Conservation (phyloP, 208 protist genomes). For the Trypanosoma cruzi region DNA sequence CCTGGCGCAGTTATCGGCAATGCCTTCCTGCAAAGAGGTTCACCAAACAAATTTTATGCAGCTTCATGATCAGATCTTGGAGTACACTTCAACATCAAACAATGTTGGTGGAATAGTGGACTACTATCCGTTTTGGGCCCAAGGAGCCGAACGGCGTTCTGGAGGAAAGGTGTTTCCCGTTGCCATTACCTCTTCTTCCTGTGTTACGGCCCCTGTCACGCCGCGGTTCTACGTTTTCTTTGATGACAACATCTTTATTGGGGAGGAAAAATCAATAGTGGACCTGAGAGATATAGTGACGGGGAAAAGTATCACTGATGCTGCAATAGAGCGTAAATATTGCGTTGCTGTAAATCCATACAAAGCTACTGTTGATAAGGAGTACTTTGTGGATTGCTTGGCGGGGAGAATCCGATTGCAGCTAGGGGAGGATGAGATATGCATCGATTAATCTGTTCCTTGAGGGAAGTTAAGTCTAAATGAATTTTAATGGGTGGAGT, state of each 20-base stretch:
- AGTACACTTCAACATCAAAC: slow-evolving; percentile 52
- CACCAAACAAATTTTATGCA: slow-evolving; percentile 47
- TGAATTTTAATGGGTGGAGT: slow-evolving; percentile 3
- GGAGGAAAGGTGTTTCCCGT: slow-evolving; percentile 89
- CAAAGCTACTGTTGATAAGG: slow-evolving; percentile 71
- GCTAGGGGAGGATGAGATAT: slow-evolving; percentile 6
- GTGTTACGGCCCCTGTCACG: background rate
- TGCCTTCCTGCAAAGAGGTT: slow-evolving; percentile 54
- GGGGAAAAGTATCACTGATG: slow-evolving; percentile 47
- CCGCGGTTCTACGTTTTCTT: slow-evolving; percentile 81
- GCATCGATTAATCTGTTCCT: background rate
- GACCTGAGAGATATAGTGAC: slow-evolving; percentile 68
- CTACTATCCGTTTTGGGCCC: slow-evolving; percentile 90
- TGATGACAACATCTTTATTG: slow-evolving; percentile 91
- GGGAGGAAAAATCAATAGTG: slow-evolving; percentile 85
- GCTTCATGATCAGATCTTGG: slow-evolving; percentile 53
- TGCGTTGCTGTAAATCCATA: slow-evolving; percentile 84
- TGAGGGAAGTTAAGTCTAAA: slow-evolving; percentile 1
- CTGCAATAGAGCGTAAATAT: slow-evolving; percentile 51
- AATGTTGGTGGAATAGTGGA: slow-evolving; percentile 84
- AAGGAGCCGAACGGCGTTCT: slow-evolving; percentile 65
- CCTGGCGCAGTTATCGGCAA: slow-evolving; percentile 27
- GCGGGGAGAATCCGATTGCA: slow-evolving; percentile 49
- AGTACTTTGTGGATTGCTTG: slow-evolving; percentile 86
- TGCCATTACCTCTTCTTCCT: background rate